Evolutionary conservation across 2,329 filamentous ascomycete genomes (phyloP), one percentile per base, ranked within the genome.

Genomic region (Diaporthe amygdali): DNA sequence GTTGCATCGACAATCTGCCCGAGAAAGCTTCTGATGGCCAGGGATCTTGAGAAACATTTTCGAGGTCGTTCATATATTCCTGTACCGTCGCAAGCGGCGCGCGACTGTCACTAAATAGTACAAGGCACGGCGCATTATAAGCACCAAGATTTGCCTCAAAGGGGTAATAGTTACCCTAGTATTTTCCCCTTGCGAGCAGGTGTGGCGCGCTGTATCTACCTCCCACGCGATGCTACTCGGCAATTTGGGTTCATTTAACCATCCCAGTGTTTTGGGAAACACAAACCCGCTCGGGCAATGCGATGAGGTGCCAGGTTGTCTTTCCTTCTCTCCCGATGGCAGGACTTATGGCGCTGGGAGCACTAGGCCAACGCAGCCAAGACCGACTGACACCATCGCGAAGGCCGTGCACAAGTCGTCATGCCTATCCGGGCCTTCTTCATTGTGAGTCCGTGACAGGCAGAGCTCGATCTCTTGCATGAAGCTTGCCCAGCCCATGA

Each of bases 381-480:
- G 59, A 44, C 47, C 14, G 44, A 34, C 41, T 37, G 59, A 47
- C 59, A 63, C 59, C 41, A 63, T 47, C 41, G 59, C 59, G 41
- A 34, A 47, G 59, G 44, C 59, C 59, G 59, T 64, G 59, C 59
- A 37, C 59, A 59, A 32, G 32, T 39, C 51, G 51, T 41, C 66
- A 39, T 56, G 66, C n/a, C 66, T 56, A 32, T 47, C 51, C 41
- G 30, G 66, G 41, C 39, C 15, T 5, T 22, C n/a, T 30, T 30
- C 41, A 10, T 22, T 25, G 12, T 30, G 15, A 22, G 27, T 20
- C 59, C 41, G 44, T 37, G 59, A 49, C 30, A 27, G 41, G 66
- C 27, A 27, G 39, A 30, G 30, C 55, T 59, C 66, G 66, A 68
- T 68, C 66, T 51, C 52, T 39, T 68, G 66, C 66, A 68, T 68